A percentile compares a stretch with the other conserved stretches of the same genome.
Evolutionary conservation across 768 basidiomycete species (phyloP).

Genomic region (Trametopsis cervina): DNA sequence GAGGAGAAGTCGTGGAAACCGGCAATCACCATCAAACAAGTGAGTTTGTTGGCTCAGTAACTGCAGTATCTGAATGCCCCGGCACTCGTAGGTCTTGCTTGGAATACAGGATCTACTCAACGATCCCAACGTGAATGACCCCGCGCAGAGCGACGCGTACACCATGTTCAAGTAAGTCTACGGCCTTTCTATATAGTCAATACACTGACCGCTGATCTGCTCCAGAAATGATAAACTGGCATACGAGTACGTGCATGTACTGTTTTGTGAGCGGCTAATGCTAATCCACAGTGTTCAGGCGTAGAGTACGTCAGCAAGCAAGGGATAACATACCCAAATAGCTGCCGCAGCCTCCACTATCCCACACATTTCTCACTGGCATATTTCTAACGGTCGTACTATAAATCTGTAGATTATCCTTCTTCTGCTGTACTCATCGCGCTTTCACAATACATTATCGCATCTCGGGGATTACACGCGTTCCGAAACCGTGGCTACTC

Average conservation of each 20-base stretch:
- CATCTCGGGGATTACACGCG: not conserved
- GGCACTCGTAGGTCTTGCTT: constrained; percentile 65
- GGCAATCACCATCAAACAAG: constrained; percentile 98
- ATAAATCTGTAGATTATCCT: constrained; percentile 7
- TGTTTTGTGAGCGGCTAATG: not conserved
- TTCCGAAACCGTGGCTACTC: not conserved
- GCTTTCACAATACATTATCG: constrained; percentile 1
- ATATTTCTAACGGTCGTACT: not conserved
- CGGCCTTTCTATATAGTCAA: not conserved
- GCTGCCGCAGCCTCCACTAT: constrained; percentile 1
- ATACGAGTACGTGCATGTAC: constrained; percentile 66
- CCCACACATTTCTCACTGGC: not conserved
- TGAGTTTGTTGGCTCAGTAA: constrained; percentile 21
- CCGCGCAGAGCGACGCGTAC: constrained; percentile 97
- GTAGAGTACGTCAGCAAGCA: constrained; percentile 78
- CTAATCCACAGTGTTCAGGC: constrained; percentile 34
- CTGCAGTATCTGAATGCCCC: not conserved
- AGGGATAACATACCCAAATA: constrained; percentile 88
- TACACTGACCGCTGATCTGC: constrained; percentile 9
- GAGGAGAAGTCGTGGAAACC: constrained; percentile 99
- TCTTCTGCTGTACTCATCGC: not conserved
- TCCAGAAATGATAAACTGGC: constrained; percentile 86
- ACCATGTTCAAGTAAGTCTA: constrained; percentile 93
- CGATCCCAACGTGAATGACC: constrained; percentile 95
- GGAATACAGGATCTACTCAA: constrained; percentile 95